Base-by-base conservation (phyloP, 75 land plant genomes). In the Selaginella tamariscina region DNA sequence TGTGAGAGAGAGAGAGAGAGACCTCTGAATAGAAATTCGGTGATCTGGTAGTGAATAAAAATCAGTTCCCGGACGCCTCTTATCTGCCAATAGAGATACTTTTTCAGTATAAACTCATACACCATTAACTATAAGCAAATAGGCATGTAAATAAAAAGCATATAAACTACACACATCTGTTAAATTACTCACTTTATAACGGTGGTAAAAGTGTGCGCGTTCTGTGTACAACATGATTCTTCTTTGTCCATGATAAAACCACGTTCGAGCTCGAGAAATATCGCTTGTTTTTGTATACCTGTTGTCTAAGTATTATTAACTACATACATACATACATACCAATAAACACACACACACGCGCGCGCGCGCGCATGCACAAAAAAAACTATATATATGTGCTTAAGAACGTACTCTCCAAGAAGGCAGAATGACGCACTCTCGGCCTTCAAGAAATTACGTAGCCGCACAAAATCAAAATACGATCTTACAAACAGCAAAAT, bases 21-120 rank as follows among this genome's bases (percentile, higher is more conserved):
- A 93, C 98, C 91, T 93, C 98, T 27, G 88, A 80, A 75, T 89
- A 93, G 71, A 89, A 89, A 54, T 93, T 82, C 29, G 86, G 69
- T 86, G 78, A 73, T 93, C 88, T 8, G 98, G 98, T 5, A 86
- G 86, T 13, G 98, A 93, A 69, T 93, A 93, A 18, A 89, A 80
- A 93, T 89, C 27, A 93, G 70, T 68, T 86, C 86, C 28, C 78
- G 65, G 30, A 93, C 79, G 15, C 98, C 98, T 20, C 96, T 78
- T 13, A 93, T 93, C 98, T 93, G 85, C 73, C 5, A 39, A 15
- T 5, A 69, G 11, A 8, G 49, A 68, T 1, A 73, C 21, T 49
- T 54, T 1, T 20, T 32, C 32, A 64, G 1, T 21, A 70, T 29
- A 70, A 27, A 2, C 55, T 32, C 2, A 60, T 30, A 31, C 31